A percentile compares a stretch with the other conserved stretches of the same genome.
phyloP scores from a whole-genome alignment of 1,284 basidiomycete genomes.

The Ceraceosorus bombacis region DNA sequence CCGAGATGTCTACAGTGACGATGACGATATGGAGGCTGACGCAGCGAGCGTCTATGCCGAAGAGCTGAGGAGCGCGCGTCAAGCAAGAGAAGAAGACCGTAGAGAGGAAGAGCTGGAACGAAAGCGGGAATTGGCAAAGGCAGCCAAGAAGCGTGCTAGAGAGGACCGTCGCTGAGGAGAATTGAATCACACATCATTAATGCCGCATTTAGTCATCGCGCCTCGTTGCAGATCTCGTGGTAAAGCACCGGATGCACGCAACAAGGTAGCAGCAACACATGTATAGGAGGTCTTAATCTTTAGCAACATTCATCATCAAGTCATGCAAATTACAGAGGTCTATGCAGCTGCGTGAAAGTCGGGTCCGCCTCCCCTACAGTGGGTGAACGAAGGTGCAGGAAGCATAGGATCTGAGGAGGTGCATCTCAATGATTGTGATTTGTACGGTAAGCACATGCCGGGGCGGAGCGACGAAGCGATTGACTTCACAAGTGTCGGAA shows the following conservation, averaged over 20 bases:
- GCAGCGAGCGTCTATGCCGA: conserved; percentile 33
- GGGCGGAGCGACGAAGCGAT: too few relatives aligned
- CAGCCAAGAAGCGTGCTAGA: background rate
- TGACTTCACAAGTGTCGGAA: too few relatives aligned
- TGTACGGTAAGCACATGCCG: too few relatives aligned
- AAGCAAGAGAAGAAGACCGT: conserved; percentile 35
- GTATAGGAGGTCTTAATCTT: background rate
- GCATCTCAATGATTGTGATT: too few relatives aligned
- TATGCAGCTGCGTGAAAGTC: too few relatives aligned
- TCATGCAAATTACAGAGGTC: background rate
- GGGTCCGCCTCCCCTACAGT: too few relatives aligned
- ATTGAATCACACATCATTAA: background rate
- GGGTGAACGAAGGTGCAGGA: too few relatives aligned
- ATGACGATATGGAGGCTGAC: conserved; percentile 45
- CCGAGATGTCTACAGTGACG: conserved; percentile 35
- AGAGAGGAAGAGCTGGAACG: conserved; percentile 30
- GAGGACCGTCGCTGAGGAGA: background rate
- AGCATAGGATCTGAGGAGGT: too few relatives aligned
- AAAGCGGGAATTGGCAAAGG: conserved; percentile 29
- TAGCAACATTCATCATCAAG: background rate
- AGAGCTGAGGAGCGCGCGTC: conserved; percentile 30
- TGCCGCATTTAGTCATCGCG: too few relatives aligned
- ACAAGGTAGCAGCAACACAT: too few relatives aligned
- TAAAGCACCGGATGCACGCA: too few relatives aligned
- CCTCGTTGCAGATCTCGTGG: too few relatives aligned